Evolutionary conservation across 2,329 filamentous ascomycete species (phyloP).

Genomic region (Fusarium poae): DNA sequence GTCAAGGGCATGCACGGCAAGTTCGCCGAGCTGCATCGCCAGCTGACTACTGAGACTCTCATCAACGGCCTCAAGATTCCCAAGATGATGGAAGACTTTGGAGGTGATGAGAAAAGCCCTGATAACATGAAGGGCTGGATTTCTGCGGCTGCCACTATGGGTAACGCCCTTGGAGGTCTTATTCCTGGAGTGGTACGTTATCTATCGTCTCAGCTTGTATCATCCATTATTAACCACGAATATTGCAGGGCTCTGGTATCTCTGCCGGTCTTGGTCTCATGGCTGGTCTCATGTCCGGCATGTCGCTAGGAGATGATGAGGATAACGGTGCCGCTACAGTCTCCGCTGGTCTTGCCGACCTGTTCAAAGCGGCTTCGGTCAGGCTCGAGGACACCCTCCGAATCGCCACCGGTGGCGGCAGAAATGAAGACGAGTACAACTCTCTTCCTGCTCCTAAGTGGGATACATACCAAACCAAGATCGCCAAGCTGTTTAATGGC

Average conservation of each 20-base stretch:
- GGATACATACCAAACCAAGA: conserved; percentile 31
- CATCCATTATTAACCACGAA: accelerated
- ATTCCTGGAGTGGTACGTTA: conserved; percentile 9
- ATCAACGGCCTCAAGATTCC: conserved; percentile 20
- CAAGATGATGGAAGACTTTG: conserved; percentile 20
- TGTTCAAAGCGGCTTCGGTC: conserved; percentile 4
- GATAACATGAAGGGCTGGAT: conserved; percentile 14
- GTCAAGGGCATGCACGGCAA: conserved; percentile 29
- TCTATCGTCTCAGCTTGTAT: accelerated
- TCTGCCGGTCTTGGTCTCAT: conserved; percentile 15
- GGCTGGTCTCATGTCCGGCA: background rate
- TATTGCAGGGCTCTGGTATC: background rate
- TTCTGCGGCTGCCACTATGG: conserved; percentile 13
- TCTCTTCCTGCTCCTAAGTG: conserved; percentile 18
- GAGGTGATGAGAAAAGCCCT: background rate
- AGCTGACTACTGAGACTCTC: conserved; percentile 16
- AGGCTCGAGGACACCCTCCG: conserved; percentile 17
- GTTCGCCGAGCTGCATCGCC: conserved; percentile 16
- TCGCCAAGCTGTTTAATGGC: conserved; percentile 38
- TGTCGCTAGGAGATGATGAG: background rate
- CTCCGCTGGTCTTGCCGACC: background rate
- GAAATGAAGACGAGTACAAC: conserved; percentile 15
- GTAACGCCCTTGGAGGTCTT: conserved; percentile 8
- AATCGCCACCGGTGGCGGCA: conserved; percentile 9
- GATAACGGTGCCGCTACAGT: conserved; percentile 3